Evolutionary conservation across 2,329 filamentous ascomycete genomes (phyloP), one percentile per base, ranked within the genome.

Genomic region (Arthrobotrys pseudoclavata): DNA sequence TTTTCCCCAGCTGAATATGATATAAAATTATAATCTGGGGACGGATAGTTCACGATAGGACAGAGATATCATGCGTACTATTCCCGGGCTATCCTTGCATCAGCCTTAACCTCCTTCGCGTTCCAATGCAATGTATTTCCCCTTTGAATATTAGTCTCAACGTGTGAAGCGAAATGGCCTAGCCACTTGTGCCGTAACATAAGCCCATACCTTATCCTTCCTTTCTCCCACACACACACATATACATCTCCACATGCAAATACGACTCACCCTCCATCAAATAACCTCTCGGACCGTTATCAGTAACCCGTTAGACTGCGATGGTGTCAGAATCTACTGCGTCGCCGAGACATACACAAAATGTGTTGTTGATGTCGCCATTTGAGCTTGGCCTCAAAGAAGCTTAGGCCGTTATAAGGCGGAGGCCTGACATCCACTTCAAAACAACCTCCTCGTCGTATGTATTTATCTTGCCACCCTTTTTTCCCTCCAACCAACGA

Each of bases 341-440:
- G 34, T 24, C 55, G 55, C 55, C 34, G 31, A 40, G 55, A 42
- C 10, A 42, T 42, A 60, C 55, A 37, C 52, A 55, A 53, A 42
- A 47, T 60, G 52, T 69, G 66, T 69, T 69, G 66, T 50, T 69
- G 37, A 69, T 69, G 66, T 69, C 66, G 66, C 66, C 66, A 69
- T 69, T 69, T 69, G 29, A 61, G 52, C 52, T 69, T 69, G 52
- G 40, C 40, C 60, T 63, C 60, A 63, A 63, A 63, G 60, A 63
- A 47, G 60, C 40, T 47, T 47, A 63, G 42, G 22, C 47, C 42
- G 66, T 45, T 61, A 24, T 61, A 61, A 42, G 31, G 63, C 57
- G 63, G 48, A 67, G 42, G 47, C 42, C 55, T 60, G 55, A 26
- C 55, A 48, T 63, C 60, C 31, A 31, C 42, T 48, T 48, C 26